These are phyloP conservation scores for Gremmenia infestans DNA, from an alignment of 2,329 filamentous ascomycete species.

Conservation along the genomic window DNA sequence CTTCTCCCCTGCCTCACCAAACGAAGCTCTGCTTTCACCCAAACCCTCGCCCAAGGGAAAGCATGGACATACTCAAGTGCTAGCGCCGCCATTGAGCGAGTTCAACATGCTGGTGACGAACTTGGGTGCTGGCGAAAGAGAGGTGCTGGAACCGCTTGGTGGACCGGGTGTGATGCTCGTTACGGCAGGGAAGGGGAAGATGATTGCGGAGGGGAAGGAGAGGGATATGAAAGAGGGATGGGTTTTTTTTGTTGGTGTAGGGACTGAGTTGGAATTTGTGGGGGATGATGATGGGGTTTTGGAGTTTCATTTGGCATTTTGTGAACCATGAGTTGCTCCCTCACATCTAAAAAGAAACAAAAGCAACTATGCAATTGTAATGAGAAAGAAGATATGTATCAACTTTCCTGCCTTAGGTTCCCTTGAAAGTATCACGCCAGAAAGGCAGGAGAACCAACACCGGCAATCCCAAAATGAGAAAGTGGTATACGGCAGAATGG, in stretches of 20 bases:
- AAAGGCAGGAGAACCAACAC: conserved; percentile 19
- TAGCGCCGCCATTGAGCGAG: conserved; percentile 64
- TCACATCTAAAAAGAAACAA: neutral
- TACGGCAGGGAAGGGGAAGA: conserved; percentile 51
- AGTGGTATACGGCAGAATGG: conserved; percentile 24
- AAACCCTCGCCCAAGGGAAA: conserved; percentile 45
- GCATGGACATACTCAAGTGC: conserved; percentile 57
- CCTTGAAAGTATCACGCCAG: conserved; percentile 15
- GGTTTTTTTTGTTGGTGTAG: conserved; percentile 56
- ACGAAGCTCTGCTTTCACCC: conserved; percentile 51
- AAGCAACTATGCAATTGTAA: neutral
- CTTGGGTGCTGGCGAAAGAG: conserved; percentile 52
- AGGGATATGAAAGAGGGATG: conserved; percentile 55
- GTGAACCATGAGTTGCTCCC: conserved; percentile 5
- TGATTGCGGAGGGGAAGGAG: conserved; percentile 49
- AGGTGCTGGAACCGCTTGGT: conserved; percentile 48
- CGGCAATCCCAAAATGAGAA: conserved; percentile 20
- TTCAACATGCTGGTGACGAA: conserved; percentile 63
- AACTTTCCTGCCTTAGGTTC: conserved; percentile 22
- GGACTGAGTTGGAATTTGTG: conserved; percentile 19
- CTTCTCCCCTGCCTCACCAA: conserved; percentile 55
- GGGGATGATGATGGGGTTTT: conserved; percentile 11
- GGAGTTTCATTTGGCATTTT: conserved; percentile 22
- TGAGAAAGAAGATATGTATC: conserved; percentile 20
- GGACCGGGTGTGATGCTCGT: conserved; percentile 62